Base-by-base conservation (phyloP, 306 rosid genomes). In the Lotus japonicus region DNA sequence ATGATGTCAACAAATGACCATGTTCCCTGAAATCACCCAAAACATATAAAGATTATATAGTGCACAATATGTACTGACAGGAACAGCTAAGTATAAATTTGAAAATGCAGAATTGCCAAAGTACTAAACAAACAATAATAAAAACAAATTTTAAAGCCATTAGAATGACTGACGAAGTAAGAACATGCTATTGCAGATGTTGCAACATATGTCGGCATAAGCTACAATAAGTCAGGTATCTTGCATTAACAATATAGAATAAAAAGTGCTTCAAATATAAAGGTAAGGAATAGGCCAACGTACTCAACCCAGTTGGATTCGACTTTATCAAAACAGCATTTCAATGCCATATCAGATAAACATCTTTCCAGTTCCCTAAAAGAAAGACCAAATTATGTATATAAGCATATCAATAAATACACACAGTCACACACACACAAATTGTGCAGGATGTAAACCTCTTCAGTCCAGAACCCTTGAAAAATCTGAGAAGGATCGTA, bases 361-460 rank as follows among this genome's bases (percentile, higher is more conserved):
- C 86, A 82, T 62, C 85, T 83, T 79, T 89, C 97, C 78, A 92
- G 58, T 73, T 91, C 98, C 89, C 98, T 92, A 80, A 57, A 71
- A 79, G 66, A 70, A 68, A 58, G 73, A 48, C 11, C 9, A 71
- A 66, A 35, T 78, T 58, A 75, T 7, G 48, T 14, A 69, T 67
- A 68, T 58, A 74, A 62, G 77, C 53, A 55, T 14, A 53, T 31
- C 54, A 71, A 49, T 2, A 58, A 38, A 64, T 2, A 15, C 7
- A 21, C 0, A 60, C 16, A 64, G 2, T n/a, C 4, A 21, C 2
- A 4, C 7, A 9, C n/a, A 56, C 23, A 35, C 58, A 69, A 64
- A 11, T 51, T 46, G 51, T 13, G 43, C 17, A 42, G 9, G 68
- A 58, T 54, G 56, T 8, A 56, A 64, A 92, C 98, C 94, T 94